Conservation (phyloP, 2,329 filamentous ascomycete species). For the Monosporascus sp. region DNA sequence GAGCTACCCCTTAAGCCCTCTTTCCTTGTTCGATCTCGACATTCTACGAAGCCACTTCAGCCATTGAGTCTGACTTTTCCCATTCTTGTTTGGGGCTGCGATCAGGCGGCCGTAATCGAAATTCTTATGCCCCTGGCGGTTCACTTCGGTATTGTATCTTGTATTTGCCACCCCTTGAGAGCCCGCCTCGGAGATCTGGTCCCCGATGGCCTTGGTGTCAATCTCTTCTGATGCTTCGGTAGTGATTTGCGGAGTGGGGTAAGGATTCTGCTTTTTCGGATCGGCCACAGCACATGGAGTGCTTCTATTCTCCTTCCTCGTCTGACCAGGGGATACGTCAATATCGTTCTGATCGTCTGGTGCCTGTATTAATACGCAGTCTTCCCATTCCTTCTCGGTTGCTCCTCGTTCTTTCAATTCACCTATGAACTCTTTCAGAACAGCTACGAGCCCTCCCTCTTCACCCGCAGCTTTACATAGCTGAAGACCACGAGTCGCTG, state of each 20-base stretch:
- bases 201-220: background rate
- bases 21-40: no score
- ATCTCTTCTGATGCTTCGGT: background rate
- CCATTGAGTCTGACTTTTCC: no score
- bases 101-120: no score
- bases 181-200: background rate
- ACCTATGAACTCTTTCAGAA: slow-evolving; percentile 1
- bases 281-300: background rate
- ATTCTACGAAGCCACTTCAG: no score
- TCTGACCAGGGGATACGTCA: background rate
- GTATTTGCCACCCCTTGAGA: background rate
- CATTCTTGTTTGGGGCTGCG: no score
- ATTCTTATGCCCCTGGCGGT: background rate
- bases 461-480: background rate
- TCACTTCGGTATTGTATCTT: background rate
- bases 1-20: no score
- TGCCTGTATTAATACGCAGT: background rate
- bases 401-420: slow-evolving; percentile 7
- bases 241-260: background rate
- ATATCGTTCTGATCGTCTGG: background rate
- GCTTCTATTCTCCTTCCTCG: background rate
- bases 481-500: background rate
- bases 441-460: background rate
- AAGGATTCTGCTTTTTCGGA: no score
- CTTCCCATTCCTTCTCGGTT: slow-evolving; percentile 2